A percentile compares a stretch with the other conserved stretches of the same genome.
phyloP scores from a whole-genome alignment of 75 land plant genomes.

The Picea sitchensis region DNA sequence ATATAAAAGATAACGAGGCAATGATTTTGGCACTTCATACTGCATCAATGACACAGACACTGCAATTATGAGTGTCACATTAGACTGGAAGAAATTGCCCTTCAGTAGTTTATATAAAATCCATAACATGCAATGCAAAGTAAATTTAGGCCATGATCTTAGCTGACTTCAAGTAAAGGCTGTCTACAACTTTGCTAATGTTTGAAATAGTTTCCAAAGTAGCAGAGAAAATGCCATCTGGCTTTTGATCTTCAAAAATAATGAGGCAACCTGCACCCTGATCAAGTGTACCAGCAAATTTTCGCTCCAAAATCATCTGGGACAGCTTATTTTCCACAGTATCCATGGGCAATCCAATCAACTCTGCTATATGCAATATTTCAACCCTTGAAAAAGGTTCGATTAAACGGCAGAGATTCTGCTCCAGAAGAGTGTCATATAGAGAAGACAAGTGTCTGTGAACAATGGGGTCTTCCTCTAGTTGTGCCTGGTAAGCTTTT shows the following conservation, averaged over 20 bases:
- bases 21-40: no score
- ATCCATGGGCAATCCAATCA: constrained; percentile 60
- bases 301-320: constrained; percentile 83
- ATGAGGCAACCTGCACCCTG: constrained; percentile 84
- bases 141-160: constrained; percentile 62
- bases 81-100: no score
- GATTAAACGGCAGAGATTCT: constrained; percentile 71
- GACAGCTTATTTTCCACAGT: constrained; percentile 78
- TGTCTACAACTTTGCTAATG: constrained; percentile 84
- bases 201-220: constrained; percentile 78
- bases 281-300: constrained; percentile 80
- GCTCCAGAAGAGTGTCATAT: constrained; percentile 70
- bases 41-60: no score
- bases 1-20: no score
- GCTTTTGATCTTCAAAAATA: constrained; percentile 68
- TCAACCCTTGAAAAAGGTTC: constrained; percentile 75
- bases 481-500: constrained; percentile 44
- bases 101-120: no score
- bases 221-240: constrained; percentile 71
- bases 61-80: no score
- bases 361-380: constrained; percentile 60
- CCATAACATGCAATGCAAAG: no score
- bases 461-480: constrained; percentile 80
- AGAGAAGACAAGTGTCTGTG: constrained; percentile 68
- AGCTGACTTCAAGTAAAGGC: constrained; percentile 69